A percentile compares a stretch with the other conserved stretches of the same genome.
phyloP scores from a whole-genome alignment of 768 basidiomycete species.

The Psilocybe cyanescens region DNA sequence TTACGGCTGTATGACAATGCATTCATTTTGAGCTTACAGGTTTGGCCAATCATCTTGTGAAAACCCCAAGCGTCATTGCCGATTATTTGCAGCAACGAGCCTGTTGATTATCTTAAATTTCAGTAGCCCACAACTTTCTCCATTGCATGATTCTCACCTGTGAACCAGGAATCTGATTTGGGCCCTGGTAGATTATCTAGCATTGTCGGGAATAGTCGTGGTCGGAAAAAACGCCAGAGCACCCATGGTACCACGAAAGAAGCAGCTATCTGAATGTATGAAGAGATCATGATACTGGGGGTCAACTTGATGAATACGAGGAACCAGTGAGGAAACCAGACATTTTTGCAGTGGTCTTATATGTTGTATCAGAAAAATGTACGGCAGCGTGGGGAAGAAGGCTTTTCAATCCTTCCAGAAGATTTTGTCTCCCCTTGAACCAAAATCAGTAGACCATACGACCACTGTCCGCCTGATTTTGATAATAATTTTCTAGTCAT shows the following conservation, averaged over 20 bases:
- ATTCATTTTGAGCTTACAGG: conserved; percentile 2
- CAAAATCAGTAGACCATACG: not conserved
- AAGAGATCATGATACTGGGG: not conserved
- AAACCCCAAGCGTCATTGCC: conserved; percentile 11
- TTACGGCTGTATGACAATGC: not conserved
- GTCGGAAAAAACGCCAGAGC: conserved; percentile 1
- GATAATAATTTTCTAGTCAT: not conserved
- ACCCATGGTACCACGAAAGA: conserved; percentile 1
- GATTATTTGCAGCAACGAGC: conserved; percentile 5
- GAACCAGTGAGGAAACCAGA: not conserved
- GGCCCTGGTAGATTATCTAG: conserved; percentile 8
- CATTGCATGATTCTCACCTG: not conserved
- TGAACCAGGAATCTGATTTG: conserved; percentile 1
- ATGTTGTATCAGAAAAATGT: not conserved
- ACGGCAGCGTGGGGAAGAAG: not conserved
- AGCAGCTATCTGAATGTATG: not conserved
- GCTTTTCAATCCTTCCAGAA: not conserved
- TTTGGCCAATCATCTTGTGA: conserved; percentile 7
- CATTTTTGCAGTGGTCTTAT: not conserved
- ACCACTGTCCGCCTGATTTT: not conserved
- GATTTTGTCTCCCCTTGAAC: not conserved
- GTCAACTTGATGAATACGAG: not conserved
- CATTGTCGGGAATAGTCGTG: not conserved
- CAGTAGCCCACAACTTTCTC: not conserved
- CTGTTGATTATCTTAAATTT: not conserved